Evolutionary conservation across 2,329 filamentous ascomycete genomes (phyloP).

Genomic region (Ophiostoma sp.): DNA sequence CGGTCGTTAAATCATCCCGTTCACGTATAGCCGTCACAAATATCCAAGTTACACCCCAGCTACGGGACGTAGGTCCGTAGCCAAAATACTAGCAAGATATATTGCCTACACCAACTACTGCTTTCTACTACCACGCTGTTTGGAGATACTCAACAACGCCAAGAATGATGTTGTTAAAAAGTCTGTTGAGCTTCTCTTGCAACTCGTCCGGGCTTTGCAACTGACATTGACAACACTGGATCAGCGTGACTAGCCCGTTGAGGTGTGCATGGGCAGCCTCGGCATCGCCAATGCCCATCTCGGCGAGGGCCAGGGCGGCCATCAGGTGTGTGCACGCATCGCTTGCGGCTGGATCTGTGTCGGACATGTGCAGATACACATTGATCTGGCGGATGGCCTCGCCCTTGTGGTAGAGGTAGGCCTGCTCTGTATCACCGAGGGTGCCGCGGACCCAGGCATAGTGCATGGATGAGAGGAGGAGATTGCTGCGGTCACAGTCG

Average conservation of each 20-base stretch:
- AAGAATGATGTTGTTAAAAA: constrained; percentile 10
- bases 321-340: constrained; percentile 8
- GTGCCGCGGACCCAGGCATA: constrained; percentile 19
- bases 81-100: too few species aligned
- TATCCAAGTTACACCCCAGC: too few species aligned
- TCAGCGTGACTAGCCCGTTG: constrained; percentile 8
- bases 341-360: background rate
- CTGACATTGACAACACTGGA: background rate
- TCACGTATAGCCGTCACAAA: too few species aligned
- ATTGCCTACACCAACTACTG: too few species aligned
- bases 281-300: constrained; percentile 19
- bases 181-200: background rate
- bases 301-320: constrained; percentile 13
- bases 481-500: background rate
- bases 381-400: constrained; percentile 18
- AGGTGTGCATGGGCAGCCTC: constrained; percentile 16
- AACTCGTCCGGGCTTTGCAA: constrained; percentile 14
- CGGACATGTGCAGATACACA: background rate
- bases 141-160: background rate
- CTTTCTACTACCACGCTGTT: background rate
- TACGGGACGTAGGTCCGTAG: too few species aligned
- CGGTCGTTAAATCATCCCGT: too few species aligned
- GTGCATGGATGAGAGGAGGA: constrained; percentile 16
- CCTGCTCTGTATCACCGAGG: constrained; percentile 13
- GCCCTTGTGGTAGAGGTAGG: constrained; percentile 15